These are phyloP conservation scores for Lachnellula subtilissima DNA, from an alignment of 2,329 filamentous ascomycete species.

Conservation along the genomic window DNA sequence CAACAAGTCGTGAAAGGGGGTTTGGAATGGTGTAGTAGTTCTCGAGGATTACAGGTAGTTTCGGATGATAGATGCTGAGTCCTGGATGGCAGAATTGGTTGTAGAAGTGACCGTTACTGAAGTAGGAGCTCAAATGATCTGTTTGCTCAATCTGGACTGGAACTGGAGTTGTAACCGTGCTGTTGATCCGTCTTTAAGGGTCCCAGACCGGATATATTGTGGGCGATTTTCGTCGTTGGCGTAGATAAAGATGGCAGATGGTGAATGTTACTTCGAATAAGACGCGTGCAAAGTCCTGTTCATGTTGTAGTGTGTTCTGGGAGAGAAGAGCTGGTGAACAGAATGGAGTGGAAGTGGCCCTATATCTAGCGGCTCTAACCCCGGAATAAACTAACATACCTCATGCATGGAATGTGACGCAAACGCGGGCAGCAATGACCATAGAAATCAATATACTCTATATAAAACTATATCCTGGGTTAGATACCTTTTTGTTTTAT, in stretches of 20 bases:
- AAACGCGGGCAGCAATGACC: no score
- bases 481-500: no score
- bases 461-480: no score
- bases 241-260: not conserved
- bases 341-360: no score
- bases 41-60: no score
- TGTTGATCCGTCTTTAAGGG: conserved; percentile 1
- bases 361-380: no score
- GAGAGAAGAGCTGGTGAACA: no score
- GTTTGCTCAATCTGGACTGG: not conserved
- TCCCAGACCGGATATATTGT: not conserved
- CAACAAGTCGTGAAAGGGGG: not conserved
- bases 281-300: not conserved
- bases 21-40: not conserved
- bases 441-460: no score
- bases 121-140: not conserved
- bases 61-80: no score
- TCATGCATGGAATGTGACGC: no score
- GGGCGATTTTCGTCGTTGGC: not conserved
- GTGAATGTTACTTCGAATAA: not conserved
- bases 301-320: no score
- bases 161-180: conserved; percentile 2
- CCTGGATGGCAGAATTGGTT: not conserved
- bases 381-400: no score
- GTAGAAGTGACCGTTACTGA: not conserved